Percentiles rank a stretch among this genome's conserved stretches.
phyloP scores from a whole-genome alignment of 352 stramenopile genomes.

The Hyaloperonospora brassicae region DNA sequence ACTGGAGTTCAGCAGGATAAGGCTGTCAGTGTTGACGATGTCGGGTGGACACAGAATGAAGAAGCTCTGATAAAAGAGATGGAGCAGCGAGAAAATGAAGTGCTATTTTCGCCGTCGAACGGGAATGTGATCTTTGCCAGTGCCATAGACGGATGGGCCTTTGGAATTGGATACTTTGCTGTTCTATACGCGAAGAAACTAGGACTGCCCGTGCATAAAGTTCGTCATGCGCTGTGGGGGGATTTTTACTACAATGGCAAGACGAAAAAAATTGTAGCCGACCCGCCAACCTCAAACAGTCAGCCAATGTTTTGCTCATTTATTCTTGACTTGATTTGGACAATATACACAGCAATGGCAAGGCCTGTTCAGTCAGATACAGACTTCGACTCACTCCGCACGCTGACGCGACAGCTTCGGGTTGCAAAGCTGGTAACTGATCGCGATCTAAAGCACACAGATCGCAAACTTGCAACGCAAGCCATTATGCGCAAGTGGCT shows the following conservation, averaged over 20 bases:
- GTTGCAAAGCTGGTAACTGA: constrained; percentile 61
- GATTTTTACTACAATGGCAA: constrained; percentile 88
- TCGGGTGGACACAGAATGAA: constrained; percentile 26
- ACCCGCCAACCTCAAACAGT: constrained; percentile 57
- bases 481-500: constrained; percentile 87
- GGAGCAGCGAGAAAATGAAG: constrained; percentile 52
- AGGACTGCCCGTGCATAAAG: constrained; percentile 44
- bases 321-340: constrained; percentile 87
- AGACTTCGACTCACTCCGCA: constrained; percentile 47
- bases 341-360: constrained; percentile 66
- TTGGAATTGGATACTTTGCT: constrained; percentile 81
- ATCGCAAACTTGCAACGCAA: constrained; percentile 55
- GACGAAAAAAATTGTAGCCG: constrained; percentile 84
- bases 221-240: constrained; percentile 86
- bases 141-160: constrained; percentile 89
- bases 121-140: constrained; percentile 92
- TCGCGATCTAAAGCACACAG: constrained; percentile 59
- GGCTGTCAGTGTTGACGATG: not conserved
- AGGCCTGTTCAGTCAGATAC: constrained; percentile 37
- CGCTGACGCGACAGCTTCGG: constrained; percentile 58
- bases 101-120: constrained; percentile 79
- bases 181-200: constrained; percentile 66
- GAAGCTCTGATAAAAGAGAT: constrained; percentile 63
- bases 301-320: constrained; percentile 90
- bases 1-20: too few species aligned